Evolutionary conservation across 371 early-diverging fungal species (phyloP).

Genomic region (Smittium culicis): DNA sequence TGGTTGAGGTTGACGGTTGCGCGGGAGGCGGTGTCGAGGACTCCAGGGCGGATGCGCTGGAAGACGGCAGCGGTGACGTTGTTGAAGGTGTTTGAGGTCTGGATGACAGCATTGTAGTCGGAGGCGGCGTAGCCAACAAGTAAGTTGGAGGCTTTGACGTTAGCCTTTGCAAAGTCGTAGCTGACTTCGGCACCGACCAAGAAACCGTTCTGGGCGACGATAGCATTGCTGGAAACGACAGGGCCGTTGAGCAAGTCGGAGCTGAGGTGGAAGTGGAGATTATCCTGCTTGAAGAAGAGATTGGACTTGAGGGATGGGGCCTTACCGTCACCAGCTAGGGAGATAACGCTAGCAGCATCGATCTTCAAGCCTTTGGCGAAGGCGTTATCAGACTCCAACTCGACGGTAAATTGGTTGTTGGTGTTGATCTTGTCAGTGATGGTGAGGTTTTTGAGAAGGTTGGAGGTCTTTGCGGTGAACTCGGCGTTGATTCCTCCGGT

Average conservation of each 20-base stretch:
- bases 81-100: conserved; percentile 57
- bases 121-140: conserved; percentile 72
- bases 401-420: conserved; percentile 74
- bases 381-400: conserved; percentile 87
- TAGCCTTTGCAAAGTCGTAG: conserved; percentile 76
- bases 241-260: conserved; percentile 74
- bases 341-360: conserved; percentile 39
- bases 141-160: conserved; percentile 72
- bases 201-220: conserved; percentile 65
- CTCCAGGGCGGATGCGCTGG: conserved; percentile 77
- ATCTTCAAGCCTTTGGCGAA: conserved; percentile 76
- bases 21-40: conserved; percentile 78
- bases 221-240: conserved; percentile 54
- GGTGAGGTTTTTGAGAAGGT: conserved; percentile 64
- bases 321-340: conserved; percentile 25
- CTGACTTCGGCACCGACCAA: conserved; percentile 81
- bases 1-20: conserved; percentile 78
- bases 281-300: conserved; percentile 70
- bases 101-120: conserved; percentile 77
- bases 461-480: conserved; percentile 88
- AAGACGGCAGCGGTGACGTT: conserved; percentile 81
- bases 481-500: conserved; percentile 86
- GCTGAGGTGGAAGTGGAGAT: conserved; percentile 51
- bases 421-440: conserved; percentile 93
- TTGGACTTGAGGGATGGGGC: conserved; percentile 54